Base-by-base conservation (phyloP, 345 rosid species). In the Rhizophora mangle region DNA sequence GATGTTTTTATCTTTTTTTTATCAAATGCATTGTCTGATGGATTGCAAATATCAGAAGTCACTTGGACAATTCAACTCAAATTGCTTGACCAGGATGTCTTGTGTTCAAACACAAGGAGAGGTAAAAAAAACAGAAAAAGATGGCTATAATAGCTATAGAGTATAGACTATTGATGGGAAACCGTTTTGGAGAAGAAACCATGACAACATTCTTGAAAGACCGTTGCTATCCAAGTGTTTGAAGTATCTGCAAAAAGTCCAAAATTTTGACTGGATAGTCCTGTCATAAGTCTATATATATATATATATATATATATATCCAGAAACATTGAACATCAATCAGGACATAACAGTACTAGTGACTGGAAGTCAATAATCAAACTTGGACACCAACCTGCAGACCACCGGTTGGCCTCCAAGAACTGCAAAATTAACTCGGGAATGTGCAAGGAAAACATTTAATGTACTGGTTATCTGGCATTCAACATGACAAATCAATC, bases 401-500 rank as follows among this genome's bases (percentile, higher is more conserved):
- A 67, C 62, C 80, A 67, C 72, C 71, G 0, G 18, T 15, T 43
- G 19, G 49, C 49, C 49, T 43, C 16, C 49, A 43, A 43, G 49
- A 13, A 43, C 49, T 43, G 49, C 49, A 13, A 13, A 43, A 43
- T 3, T 13, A 11, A 13, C 15, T 13, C 18, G 3, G 49, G 49
- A 43, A 43, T 43, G 49, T 43, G 49, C 4, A 43, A 1, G 5
- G 3, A 19, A 43, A 43, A 43, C 49, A 3, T 15, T 43, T 43
- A 8, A 56, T 56, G 30, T 3, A 8, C 59, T 55, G 29, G 13
- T 22, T 15, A 8, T 0, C 21, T 8, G 24, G 21, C 30, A 53
- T 63, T 70, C 67, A 37, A 24, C 56, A 2, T 54, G 74, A 49
- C 55, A 62, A 29, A 71, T 68, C 72, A 63, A 63, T 67, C 72